Evolutionary conservation across 805 yeast genomes (phyloP), one percentile per base, ranked within the genome.

Genomic region (Wickerhamomyces hampshirensis): DNA sequence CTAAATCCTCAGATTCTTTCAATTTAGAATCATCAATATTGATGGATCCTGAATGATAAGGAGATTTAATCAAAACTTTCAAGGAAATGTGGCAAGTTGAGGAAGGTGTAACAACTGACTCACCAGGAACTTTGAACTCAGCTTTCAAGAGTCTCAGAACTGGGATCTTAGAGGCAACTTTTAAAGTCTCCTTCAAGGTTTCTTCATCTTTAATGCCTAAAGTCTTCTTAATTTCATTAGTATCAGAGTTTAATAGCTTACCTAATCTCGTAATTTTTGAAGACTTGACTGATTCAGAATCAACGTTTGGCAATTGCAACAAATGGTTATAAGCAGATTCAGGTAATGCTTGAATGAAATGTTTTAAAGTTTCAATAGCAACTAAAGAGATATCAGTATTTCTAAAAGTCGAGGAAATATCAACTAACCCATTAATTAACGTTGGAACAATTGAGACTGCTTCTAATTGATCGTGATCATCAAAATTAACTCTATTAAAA

Each of bases 101-200:
- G 18, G 73, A 69, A 18, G 96, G 82, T 0, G 88, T 76, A 19
- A 84, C 78, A 21, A 65, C 65, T 12, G 61, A 56, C 65, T 89
- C 97, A 23, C 98, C 98, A 4, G 96, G 91, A 29, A 91, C 96
- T 44, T 73, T 71, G 62, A 87, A 87, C 39, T 74, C 76, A 29
- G 94, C 80, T 34, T 73, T 75, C 19, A 88, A 46, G 12, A 88
- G 64, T 50, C 81, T 76, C 33, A 89, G 59, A 31, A 68, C 60
- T 29, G 97, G 96, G 23, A 88, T 74, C 23, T 70, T 65, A 3
- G 72, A 55, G 1, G 89, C 94, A 39, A 77, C 70, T 4, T 61
- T 58, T 33, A 79, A 54, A 1, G 84, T 69, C 19, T 64, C 64
- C 17, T 69, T 55, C 37, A 83, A 58, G 43, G 75, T 59, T 2